phyloP scores from a whole-genome alignment of 1,284 basidiomycete species.

The Microbotryomycetes sp. region DNA sequence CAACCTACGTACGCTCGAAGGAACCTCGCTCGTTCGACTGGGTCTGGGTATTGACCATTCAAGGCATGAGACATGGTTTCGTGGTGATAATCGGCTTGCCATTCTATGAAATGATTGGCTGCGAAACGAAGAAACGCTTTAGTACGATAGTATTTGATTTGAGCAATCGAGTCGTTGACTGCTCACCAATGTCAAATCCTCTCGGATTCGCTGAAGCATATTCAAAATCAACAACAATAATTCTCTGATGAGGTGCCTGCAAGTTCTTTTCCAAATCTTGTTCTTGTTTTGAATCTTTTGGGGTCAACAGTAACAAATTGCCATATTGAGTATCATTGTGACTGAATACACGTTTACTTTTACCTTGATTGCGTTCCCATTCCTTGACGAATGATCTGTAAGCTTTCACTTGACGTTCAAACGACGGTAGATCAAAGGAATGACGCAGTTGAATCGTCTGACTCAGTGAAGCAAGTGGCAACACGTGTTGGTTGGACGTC shows the following conservation, averaged over 20 bases:
- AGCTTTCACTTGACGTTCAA: slow-evolving; percentile 56
- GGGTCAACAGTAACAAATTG: slow-evolving; percentile 68
- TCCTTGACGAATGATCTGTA: slow-evolving; percentile 64
- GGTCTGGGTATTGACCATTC: slow-evolving; percentile 62
- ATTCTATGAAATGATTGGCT: slow-evolving; percentile 92
- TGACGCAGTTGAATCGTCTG: slow-evolving; percentile 27
- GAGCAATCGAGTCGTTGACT: neutral
- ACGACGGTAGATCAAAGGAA: slow-evolving; percentile 58
- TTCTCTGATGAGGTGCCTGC: slow-evolving; percentile 47
- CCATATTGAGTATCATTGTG: slow-evolving; percentile 94
- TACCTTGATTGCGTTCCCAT: slow-evolving; percentile 53
- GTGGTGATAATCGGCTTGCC: slow-evolving; percentile 82
- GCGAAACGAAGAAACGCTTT: neutral
- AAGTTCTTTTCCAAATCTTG: slow-evolving; percentile 27
- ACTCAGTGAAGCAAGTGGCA: slow-evolving; percentile 13
- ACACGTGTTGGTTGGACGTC: slow-evolving; percentile 5
- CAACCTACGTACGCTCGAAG: slow-evolving; percentile 66
- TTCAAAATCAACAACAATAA: slow-evolving; percentile 93
- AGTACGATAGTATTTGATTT: no score
- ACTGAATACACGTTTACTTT: slow-evolving; percentile 56
- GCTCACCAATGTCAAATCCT: slow-evolving; percentile 67
- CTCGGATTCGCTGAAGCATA: slow-evolving; percentile 83
- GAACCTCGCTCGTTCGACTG: slow-evolving; percentile 68
- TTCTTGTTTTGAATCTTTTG: slow-evolving; percentile 16
- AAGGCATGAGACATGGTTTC: slow-evolving; percentile 61